Evolutionary conservation across 495 filamentous ascomycete genomes (phyloP), one percentile per base, ranked within the genome.

Genomic region (Aspergillus biplanus): DNA sequence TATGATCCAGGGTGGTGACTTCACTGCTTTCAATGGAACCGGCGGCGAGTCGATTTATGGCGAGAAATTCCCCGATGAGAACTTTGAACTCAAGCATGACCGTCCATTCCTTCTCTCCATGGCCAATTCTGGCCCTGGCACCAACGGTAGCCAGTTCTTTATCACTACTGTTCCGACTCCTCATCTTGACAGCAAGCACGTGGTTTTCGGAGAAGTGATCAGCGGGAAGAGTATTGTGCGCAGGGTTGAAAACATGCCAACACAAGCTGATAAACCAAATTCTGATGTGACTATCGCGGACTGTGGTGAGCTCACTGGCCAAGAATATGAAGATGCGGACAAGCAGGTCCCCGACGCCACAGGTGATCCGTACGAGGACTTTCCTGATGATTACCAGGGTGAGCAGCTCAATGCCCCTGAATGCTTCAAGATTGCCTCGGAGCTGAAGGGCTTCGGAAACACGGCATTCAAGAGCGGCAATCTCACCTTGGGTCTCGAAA

Each of bases 1-100:
- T 81, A 99, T 99, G 95, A 93, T 97, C 75, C 95, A 99, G 78
- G 95, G 96, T 68, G 95, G 95, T 75, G 95, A 99, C 75, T 99
- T 99, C 78, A 99, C 95, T 34, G 88, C 86, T 32, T 94, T 92
- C 75, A 94, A 99, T 76, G 92, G 95, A 58, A 98, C 96, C 31
- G 95, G 95, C 58, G 95, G 95, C 69, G 95, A 98, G 81, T 94
- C 90, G 32, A 98, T 99, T 75, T 99, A 99, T 73, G 95, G 95
- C 71, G 90, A 91, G 68, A 98, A 97, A 79, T 99, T 99, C 71
- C 91, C 90, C 70, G 95, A 99, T 71, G 95, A 99, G 83, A 97
- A 96, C 75, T 98, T 99, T 71, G 82, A 90, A 32, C 80, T 91
- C 67, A 96, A 95, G 85, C 95, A 99, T 78, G 90, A 95, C 66